phyloP scores from a whole-genome alignment of 345 rosid species.

The Pseudoturritis turrita region DNA sequence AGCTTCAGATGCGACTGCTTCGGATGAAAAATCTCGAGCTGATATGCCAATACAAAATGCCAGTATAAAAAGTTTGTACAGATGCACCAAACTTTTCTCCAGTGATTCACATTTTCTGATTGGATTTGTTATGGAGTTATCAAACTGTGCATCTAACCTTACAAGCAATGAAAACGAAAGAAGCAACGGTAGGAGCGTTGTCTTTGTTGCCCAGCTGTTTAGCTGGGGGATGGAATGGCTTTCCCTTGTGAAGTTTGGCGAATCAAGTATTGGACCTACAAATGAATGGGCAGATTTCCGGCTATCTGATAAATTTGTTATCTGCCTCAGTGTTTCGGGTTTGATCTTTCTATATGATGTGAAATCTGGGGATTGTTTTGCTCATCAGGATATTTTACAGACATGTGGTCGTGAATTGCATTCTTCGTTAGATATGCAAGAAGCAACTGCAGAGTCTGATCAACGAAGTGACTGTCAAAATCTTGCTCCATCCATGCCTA shows the following conservation, averaged over 20 bases:
- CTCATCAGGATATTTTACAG: constrained; percentile 51
- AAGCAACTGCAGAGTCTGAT: constrained; percentile 28
- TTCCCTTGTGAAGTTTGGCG: constrained; percentile 61
- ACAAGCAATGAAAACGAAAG: constrained; percentile 34
- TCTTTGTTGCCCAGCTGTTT: constrained; percentile 61
- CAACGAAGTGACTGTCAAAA: constrained; percentile 27
- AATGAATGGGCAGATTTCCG: constrained; percentile 78
- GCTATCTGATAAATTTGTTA: constrained; percentile 75
- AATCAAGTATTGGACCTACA: constrained; percentile 33
- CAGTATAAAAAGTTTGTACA: constrained; percentile 36
- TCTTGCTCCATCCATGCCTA: constrained; percentile 31
- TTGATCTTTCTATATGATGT: constrained; percentile 54
- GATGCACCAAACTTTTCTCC: constrained; percentile 73
- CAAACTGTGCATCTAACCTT: constrained; percentile 33
- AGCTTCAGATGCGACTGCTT: constrained; percentile 30
- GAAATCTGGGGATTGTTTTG: constrained; percentile 61
- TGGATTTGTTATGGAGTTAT: constrained; percentile 66
- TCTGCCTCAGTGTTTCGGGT: constrained; percentile 78
- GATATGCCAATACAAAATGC: constrained; percentile 28
- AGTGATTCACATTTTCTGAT: constrained; percentile 63
- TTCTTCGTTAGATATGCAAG: constrained; percentile 30
- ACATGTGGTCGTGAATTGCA: constrained; percentile 46
- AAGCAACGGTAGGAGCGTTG: constrained; percentile 35
- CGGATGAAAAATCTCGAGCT: constrained; percentile 31
- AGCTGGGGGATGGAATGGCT: constrained; percentile 76